These are phyloP conservation scores for Solanum etuberosum DNA, from an alignment of 257 asterid species.

Conservation along the genomic window DNA sequence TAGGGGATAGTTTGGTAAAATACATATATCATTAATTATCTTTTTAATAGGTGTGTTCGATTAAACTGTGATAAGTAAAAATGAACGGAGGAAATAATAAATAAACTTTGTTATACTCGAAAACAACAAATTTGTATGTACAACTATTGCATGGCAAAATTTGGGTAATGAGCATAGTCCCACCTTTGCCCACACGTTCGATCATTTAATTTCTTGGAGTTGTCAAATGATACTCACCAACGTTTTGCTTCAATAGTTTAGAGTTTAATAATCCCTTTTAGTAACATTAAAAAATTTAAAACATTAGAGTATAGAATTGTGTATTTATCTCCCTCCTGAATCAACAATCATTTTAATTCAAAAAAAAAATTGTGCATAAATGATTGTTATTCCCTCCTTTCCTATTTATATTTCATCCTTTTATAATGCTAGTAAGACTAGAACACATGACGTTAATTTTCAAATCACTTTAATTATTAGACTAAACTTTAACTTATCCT, in stretches of 20 bases:
- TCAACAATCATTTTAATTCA: neutral
- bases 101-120: neutral
- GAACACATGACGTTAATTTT: no score
- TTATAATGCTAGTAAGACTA: no score
- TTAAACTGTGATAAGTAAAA: no score
- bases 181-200: slow-evolving; percentile 10
- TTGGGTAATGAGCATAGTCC: neutral
- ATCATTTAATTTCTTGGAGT: neutral
- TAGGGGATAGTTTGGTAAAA: no score
- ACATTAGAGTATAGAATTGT: neutral
- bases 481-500: no score
- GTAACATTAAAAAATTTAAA: neutral
- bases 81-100: no score
- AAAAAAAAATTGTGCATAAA: neutral
- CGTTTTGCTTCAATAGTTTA: neutral
- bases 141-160: neutral
- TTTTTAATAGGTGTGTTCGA: no score
- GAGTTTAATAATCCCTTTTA: neutral
- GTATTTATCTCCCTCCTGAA: neutral
- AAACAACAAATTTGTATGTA: neutral
- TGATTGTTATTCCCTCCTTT: neutral
- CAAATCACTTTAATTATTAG: no score
- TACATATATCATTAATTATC: no score
- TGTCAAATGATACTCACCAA: neutral
- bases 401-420: no score